Conservation (phyloP, 176 grass and related monocot species). For the Rhynchospora pubera region DNA sequence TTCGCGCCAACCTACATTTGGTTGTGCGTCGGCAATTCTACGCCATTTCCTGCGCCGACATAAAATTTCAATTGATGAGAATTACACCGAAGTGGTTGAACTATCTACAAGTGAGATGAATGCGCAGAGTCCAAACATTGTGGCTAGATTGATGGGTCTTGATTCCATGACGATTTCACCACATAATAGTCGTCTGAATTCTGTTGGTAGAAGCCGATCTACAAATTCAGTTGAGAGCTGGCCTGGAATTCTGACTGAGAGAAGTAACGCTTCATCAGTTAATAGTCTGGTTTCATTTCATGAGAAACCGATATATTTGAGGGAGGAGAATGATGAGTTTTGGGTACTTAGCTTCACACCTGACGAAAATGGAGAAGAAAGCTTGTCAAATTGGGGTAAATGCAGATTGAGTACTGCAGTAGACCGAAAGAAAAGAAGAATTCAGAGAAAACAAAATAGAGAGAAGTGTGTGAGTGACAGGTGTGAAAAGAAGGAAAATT, state of each 20-base stretch:
- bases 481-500: neutral
- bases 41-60: constrained; percentile 53
- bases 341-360: constrained; percentile 72
- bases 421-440: neutral
- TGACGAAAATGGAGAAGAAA: constrained; percentile 18
- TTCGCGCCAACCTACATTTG: neutral
- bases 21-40: constrained; percentile 39
- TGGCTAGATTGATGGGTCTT: constrained; percentile 87
- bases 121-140: constrained; percentile 46
- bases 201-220: constrained; percentile 34
- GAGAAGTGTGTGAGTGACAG: constrained; percentile 11
- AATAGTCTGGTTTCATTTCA: constrained; percentile 25
- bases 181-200: neutral
- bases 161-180: constrained; percentile 47
- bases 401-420: neutral
- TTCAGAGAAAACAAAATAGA: neutral
- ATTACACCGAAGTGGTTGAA: neutral
- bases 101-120: constrained; percentile 1
- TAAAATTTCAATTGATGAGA: neutral
- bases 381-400: neutral
- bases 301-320: constrained; percentile 49
- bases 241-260: constrained; percentile 20
- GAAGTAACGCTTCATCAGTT: neutral
- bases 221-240: constrained; percentile 39
- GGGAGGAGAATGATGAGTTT: constrained; percentile 77